Base-by-base conservation (phyloP, 495 filamentous ascomycete genomes). In the Aspergillus ellipticus region DNA sequence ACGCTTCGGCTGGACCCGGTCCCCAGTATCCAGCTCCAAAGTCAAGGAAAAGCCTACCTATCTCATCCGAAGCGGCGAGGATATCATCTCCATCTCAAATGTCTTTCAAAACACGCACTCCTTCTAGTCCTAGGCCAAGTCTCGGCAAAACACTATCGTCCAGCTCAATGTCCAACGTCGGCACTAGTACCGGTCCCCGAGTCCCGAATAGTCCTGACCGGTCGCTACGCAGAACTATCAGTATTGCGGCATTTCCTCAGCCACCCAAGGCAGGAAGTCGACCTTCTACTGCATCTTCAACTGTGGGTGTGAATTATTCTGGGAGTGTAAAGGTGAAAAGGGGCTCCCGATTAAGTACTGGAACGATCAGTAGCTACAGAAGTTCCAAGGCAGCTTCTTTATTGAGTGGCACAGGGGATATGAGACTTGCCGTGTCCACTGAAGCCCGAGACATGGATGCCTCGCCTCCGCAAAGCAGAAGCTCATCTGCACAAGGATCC, bases 211-310 rank as follows among this genome's bases (percentile, higher is more conserved):
- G 79, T 51, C 74, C 79, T 9, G 79, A 82, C 8, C 90, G 82
- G 64, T 82, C 81, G n/a, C 64, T 96, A 52, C 82, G 92, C 56
- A 89, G 90, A 64, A 89, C 88, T 0, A 87, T 95, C 56, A 96
- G 90, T 71, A 95, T 96, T 58, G 90, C 90, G 52, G 84, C 90
- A 1, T 96, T 96, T 65, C 92, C 92, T n/a, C 89, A 93, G 55
- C 92, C 92, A 26, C 92, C 92, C 17, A 86, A 83, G 55, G 77
- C 79, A 4, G 78, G 74, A 39, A 72, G 79, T 33, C 78, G 72
- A n/a, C 69, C 70, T 19, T 72, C 73, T 9, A 74, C 74, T 22
- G 68, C 74, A 53, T 74, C 76, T 2, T 73, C 74, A 8, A 58
- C 66, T 15, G 59, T 66, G 41, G 63, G 58, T n/a, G 52, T 60